Conservation (phyloP, 1,284 basidiomycete genomes). For the Marasmius oreades region DNA sequence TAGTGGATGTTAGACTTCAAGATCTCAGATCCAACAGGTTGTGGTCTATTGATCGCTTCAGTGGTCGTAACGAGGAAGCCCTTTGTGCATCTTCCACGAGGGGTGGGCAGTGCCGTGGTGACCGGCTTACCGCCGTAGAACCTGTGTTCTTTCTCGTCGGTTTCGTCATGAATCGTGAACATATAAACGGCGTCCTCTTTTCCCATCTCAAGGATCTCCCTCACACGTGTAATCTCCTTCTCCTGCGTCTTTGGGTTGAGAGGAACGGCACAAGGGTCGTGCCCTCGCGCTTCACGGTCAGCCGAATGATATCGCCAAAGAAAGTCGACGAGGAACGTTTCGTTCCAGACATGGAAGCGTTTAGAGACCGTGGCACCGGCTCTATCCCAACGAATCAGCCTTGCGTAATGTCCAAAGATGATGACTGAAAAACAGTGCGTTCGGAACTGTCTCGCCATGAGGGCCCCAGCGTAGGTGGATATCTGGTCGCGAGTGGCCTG, state of each 20-base stretch:
- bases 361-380: conserved; percentile 17
- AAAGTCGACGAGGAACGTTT: conserved; percentile 17
- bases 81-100: too few species aligned
- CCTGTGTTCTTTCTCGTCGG: too few species aligned
- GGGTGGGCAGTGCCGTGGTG: too few species aligned
- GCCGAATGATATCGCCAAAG: conserved; percentile 16
- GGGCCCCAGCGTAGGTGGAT: conserved; percentile 10
- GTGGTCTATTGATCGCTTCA: too few species aligned
- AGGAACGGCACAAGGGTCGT: conserved; percentile 13
- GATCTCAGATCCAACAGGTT: neutral
- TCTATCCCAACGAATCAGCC: conserved; percentile 23
- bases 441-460: conserved; percentile 14
- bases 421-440: conserved; percentile 17
- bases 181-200: too few species aligned
- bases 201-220: neutral
- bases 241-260: neutral
- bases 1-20: neutral
- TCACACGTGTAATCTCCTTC: neutral
- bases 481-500: neutral
- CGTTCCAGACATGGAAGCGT: conserved; percentile 15
- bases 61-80: too few species aligned
- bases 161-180: too few species aligned
- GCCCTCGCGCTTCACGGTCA: conserved; percentile 14
- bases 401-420: conserved; percentile 12
- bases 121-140: too few species aligned